Conservation (phyloP, 345 rosid genomes). For the Diplotaxis tenuifolia region DNA sequence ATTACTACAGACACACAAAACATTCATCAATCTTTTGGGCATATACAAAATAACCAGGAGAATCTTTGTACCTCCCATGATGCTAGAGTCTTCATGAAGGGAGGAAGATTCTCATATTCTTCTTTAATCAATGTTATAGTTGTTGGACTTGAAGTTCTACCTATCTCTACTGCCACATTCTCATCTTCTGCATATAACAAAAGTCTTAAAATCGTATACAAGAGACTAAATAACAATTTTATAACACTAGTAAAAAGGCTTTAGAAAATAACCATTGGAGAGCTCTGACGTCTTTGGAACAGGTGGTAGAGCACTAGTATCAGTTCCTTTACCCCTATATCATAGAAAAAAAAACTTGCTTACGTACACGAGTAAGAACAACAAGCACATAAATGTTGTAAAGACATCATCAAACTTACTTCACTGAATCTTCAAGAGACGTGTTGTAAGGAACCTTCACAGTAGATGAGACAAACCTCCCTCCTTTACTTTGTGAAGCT, state of each 20-base stretch:
- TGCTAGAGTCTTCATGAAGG: slow-evolving; percentile 64
- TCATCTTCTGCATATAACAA: slow-evolving; percentile 30
- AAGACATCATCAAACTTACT: slow-evolving; percentile 42
- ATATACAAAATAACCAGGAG: not conserved
- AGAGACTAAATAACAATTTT: not conserved
- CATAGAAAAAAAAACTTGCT: slow-evolving; percentile 34
- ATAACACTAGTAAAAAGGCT: not conserved
- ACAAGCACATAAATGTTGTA: not conserved
- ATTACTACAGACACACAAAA: not conserved
- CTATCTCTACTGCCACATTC: slow-evolving; percentile 26
- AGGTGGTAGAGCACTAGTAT: slow-evolving; percentile 23
- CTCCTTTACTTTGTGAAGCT: slow-evolving; percentile 51
- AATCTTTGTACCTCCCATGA: slow-evolving; percentile 77
- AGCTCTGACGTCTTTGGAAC: slow-evolving; percentile 18
- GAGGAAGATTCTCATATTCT: slow-evolving; percentile 68
- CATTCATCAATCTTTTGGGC: not conserved
- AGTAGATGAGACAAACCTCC: not conserved
- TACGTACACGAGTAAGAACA: not conserved
- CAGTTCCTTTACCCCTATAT: slow-evolving; percentile 33
- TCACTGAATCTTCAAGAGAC: slow-evolving; percentile 33
- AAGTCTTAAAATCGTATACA: not conserved
- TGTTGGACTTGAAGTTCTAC: slow-evolving; percentile 25
- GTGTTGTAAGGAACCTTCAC: slow-evolving; percentile 24
- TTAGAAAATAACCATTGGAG: slow-evolving; percentile 43
- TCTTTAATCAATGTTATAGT: slow-evolving; percentile 45